phyloP scores from a whole-genome alignment of 108 stramenopile genomes.

The Cyclostephanos invisitatus region DNA sequence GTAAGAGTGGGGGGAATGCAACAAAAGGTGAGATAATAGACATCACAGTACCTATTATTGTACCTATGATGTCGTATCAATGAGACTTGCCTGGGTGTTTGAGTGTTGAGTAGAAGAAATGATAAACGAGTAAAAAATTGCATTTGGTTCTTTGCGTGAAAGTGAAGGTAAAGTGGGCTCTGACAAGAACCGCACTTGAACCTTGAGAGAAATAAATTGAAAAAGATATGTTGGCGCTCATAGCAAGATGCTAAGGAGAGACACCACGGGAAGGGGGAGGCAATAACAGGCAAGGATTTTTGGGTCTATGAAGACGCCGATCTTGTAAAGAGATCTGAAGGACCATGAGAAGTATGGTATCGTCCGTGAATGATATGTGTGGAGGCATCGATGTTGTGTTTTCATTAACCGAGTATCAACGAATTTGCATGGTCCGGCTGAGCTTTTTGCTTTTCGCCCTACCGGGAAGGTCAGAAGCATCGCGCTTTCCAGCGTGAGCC shows the following conservation, averaged over 20 bases:
- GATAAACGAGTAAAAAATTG: not conserved
- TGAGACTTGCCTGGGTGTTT: not conserved
- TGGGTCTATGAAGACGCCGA: conserved; percentile 7
- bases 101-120: not conserved
- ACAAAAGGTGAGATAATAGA: not conserved
- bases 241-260: conserved; percentile 23
- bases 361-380: conserved; percentile 17
- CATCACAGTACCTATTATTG: not conserved
- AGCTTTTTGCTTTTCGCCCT: conserved; percentile 55
- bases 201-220: conserved; percentile 38
- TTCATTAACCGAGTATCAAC: conserved; percentile 25
- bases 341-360: conserved; percentile 32
- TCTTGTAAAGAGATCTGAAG: conserved; percentile 32
- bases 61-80: no score
- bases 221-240: conserved; percentile 22
- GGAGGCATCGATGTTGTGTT: not conserved
- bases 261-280: conserved; percentile 22
- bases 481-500: conserved; percentile 42
- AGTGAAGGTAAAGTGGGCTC: conserved; percentile 44
- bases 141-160: conserved; percentile 31
- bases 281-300: conserved; percentile 22
- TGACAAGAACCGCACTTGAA: conserved; percentile 51
- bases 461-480: conserved; percentile 46
- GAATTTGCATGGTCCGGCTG: conserved; percentile 66
- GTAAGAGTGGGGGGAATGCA: not conserved